Evolutionary conservation across 2,329 filamentous ascomycete genomes (phyloP).

Genomic region (Colletotrichum trifolii): DNA sequence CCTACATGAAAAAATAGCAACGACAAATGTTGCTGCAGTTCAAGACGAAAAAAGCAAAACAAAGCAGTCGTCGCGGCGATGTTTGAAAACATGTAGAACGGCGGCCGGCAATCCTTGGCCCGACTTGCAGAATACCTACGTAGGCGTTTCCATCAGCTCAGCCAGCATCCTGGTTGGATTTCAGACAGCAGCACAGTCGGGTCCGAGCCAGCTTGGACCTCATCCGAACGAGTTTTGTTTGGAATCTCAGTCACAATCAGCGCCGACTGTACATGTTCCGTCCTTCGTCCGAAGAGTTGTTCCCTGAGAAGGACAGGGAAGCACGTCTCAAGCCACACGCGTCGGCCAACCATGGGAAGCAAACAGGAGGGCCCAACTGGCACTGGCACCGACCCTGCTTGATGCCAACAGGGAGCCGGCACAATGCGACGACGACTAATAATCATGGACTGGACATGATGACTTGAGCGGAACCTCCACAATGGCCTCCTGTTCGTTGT

Average conservation of each 20-base stretch:
- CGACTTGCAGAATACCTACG: slow-evolving; percentile 2
- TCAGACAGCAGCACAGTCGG: slow-evolving; percentile 33
- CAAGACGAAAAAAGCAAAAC: slow-evolving; percentile 15
- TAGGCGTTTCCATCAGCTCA: neutral
- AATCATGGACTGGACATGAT: slow-evolving; percentile 2
- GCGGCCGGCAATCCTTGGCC: slow-evolving; percentile 8
- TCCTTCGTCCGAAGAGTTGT: slow-evolving; percentile 30
- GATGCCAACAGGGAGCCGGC: slow-evolving; percentile 20
- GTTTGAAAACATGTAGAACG: slow-evolving; percentile 24
- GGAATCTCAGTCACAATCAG: slow-evolving; percentile 28
- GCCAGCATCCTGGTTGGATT: slow-evolving; percentile 18
- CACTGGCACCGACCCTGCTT: slow-evolving; percentile 10
- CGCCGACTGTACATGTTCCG: slow-evolving; percentile 27
- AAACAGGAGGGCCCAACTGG: slow-evolving; percentile 10
- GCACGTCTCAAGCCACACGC: slow-evolving; percentile 34
- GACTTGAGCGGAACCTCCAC: slow-evolving; percentile 25
- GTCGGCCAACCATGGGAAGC: slow-evolving; percentile 22
- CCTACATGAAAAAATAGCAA: slow-evolving; percentile 31
- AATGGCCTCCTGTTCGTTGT: slow-evolving; percentile 19
- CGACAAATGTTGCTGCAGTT: slow-evolving; percentile 31
- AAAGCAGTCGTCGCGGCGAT: slow-evolving; percentile 8
- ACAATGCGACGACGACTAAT: slow-evolving; percentile 19
- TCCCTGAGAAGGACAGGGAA: slow-evolving; percentile 22
- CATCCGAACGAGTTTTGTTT: slow-evolving; percentile 36
- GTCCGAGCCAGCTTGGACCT: slow-evolving; percentile 33